Conservation (phyloP, 371 early-diverging fungal genomes). For the Mucor velutinosus region DNA sequence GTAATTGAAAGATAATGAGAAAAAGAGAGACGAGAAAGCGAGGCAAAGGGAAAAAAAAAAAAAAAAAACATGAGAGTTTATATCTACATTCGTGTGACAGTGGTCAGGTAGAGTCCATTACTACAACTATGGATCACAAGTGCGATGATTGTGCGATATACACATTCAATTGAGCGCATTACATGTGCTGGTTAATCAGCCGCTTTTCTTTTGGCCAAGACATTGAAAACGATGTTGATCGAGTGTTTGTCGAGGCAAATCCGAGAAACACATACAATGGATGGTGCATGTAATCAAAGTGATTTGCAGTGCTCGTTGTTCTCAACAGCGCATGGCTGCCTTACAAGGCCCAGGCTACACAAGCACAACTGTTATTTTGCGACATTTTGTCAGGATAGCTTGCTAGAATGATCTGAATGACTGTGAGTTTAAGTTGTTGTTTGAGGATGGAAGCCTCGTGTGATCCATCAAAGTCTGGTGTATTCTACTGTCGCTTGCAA, state of each 20-base stretch:
- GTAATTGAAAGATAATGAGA: background rate
- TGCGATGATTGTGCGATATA: background rate
- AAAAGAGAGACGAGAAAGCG: background rate
- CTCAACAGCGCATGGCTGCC: background rate
- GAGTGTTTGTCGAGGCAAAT: no score
- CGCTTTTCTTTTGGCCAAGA: background rate
- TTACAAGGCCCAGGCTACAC: background rate
- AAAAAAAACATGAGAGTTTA: background rate
- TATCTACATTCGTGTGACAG: conserved; percentile 9
- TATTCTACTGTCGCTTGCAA: no score
- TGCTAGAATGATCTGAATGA: background rate
- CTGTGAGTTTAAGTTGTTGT: background rate
- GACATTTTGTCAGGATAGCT: background rate
- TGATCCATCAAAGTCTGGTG: background rate
- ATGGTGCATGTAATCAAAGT: background rate
- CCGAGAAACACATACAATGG: no score
- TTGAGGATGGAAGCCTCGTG: background rate
- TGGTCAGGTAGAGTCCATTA: background rate
- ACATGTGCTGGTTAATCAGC: background rate
- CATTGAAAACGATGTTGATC: background rate
- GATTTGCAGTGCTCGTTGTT: background rate
- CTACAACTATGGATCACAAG: background rate
- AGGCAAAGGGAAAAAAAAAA: background rate
- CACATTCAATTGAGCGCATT: no score
- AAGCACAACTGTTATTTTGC: background rate